phyloP scores from a whole-genome alignment of 305 asterid species.

The Rubia balearica region DNA sequence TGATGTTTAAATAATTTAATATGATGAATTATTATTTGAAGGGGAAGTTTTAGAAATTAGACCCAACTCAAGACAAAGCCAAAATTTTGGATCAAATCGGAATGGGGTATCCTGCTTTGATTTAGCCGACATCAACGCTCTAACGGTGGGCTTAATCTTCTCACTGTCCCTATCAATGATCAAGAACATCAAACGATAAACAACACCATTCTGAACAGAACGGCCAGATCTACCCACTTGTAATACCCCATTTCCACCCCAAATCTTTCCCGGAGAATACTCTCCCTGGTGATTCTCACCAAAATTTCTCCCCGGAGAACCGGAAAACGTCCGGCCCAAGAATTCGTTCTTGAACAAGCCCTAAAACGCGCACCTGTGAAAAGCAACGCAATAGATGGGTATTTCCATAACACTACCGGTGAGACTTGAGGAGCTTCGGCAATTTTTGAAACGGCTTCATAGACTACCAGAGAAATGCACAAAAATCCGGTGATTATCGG shows the following conservation, averaged over 20 bases:
- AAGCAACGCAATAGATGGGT: slow-evolving; percentile 25
- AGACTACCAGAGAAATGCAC: too few species aligned
- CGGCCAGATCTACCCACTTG: slow-evolving; percentile 24
- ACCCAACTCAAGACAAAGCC: too few species aligned
- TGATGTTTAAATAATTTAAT: too few species aligned
- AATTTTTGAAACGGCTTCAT: too few species aligned
- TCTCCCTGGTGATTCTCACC: slow-evolving; percentile 14
- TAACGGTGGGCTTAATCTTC: slow-evolving; percentile 8
- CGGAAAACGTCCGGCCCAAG: slow-evolving; percentile 12
- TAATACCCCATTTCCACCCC: slow-evolving; percentile 22
- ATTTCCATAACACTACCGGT: slow-evolving; percentile 22
- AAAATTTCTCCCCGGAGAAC: background rate
- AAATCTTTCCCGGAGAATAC: slow-evolving; percentile 16
- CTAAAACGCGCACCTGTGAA: slow-evolving; percentile 25
- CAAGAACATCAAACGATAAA: slow-evolving; percentile 20
- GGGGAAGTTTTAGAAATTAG: too few species aligned
- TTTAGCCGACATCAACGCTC: background rate
- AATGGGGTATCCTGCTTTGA: background rate
- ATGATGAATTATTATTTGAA: too few species aligned
- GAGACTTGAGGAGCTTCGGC: too few species aligned
- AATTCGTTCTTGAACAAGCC: slow-evolving; percentile 31
- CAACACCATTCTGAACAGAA: slow-evolving; percentile 18
- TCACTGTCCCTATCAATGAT: slow-evolving; percentile 14
- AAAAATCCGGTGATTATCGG: too few species aligned
- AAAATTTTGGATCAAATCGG: too few species aligned